Evolutionary conservation across 306 rosid species (phyloP), one percentile per base, ranked within the genome.

Genomic region (Fagus crenata): DNA sequence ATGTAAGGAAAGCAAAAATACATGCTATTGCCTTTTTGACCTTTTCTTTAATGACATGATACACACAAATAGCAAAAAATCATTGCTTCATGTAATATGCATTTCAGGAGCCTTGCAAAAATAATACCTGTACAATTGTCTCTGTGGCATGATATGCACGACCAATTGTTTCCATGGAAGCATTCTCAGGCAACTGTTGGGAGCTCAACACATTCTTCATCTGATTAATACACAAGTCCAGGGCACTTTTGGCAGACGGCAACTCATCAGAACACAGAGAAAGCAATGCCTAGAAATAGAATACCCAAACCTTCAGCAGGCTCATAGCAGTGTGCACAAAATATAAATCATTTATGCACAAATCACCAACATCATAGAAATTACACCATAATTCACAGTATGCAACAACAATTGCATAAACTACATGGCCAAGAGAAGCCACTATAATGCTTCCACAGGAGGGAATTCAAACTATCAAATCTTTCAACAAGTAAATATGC

Each of bases 91-190:
- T 55, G 4, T n/a, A 37, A 53, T 35, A 43, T 13, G 42, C 3
- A 7, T 67, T 65, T 4, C n/a, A 49, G 55, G 55, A 31, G 69
- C 31, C 41, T 36, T 46, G 63, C 68, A 74, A 72, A 81, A 41
- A 49, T 59, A 65, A 76, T 84, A 94, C 98, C 98, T 92, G 98
- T 60, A 92, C 98, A 90, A 90, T 88, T 69, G 95, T 89, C 87
- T 94, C 98, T 41, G 96, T 94, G 77, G 96, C 97, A 83, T 89
- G 91, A 81, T 92, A 94, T 78, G 98, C 97, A 53, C 95, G 90
- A 75, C 98, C 98, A 86, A 94, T 94, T 46, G 86, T 89, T 89
- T 94, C 97, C 96, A 92, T 89, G 31, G 96, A 88, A 72, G 93
- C 95, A 89, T 84, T 92, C 84, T 90, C 94, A 61, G 98, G 96